Evolutionary conservation across 2,329 filamentous ascomycete species (phyloP).

Genomic region (Aspergillus thermomutatus): DNA sequence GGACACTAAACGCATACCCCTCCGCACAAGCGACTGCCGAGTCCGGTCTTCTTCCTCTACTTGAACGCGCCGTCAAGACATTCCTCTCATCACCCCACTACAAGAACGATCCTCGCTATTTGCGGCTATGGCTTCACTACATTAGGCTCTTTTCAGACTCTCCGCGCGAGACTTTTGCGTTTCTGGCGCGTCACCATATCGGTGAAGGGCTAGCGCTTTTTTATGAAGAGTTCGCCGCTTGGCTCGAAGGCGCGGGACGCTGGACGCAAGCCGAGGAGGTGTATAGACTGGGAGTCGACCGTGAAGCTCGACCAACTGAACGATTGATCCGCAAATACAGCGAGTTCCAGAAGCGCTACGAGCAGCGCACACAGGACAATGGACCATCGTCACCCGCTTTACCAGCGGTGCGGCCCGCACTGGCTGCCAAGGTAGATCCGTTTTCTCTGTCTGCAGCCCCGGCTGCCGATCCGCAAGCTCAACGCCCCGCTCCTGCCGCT

Average conservation of each 20-base stretch:
- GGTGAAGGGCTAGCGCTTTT: slow-evolving; percentile 85
- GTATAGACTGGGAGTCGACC: slow-evolving; percentile 83
- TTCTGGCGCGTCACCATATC: slow-evolving; percentile 81
- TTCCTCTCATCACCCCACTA: slow-evolving; percentile 85
- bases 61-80: slow-evolving; percentile 88
- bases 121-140: slow-evolving; percentile 92
- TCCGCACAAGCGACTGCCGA: slow-evolving; percentile 87
- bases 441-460: slow-evolving; percentile 58
- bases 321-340: slow-evolving; percentile 83
- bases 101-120: slow-evolving; percentile 90
- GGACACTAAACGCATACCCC: slow-evolving; percentile 93
- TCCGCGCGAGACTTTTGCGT: slow-evolving; percentile 90
- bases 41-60: slow-evolving; percentile 81
- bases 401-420: slow-evolving; percentile 74
- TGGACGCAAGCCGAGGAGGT: slow-evolving; percentile 94
- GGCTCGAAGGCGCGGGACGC: slow-evolving; percentile 78
- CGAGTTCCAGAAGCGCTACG: slow-evolving; percentile 80
- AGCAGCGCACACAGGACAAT: slow-evolving; percentile 60
- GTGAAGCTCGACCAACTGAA: slow-evolving; percentile 77
- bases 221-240: slow-evolving; percentile 95
- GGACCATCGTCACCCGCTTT: slow-evolving; percentile 84
- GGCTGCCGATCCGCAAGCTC: slow-evolving; percentile 64
- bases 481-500: slow-evolving; percentile 49
- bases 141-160: slow-evolving; percentile 88
- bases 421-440: slow-evolving; percentile 82